Conservation (phyloP, 208 protist genomes). For the Crithidia sp. region DNA sequence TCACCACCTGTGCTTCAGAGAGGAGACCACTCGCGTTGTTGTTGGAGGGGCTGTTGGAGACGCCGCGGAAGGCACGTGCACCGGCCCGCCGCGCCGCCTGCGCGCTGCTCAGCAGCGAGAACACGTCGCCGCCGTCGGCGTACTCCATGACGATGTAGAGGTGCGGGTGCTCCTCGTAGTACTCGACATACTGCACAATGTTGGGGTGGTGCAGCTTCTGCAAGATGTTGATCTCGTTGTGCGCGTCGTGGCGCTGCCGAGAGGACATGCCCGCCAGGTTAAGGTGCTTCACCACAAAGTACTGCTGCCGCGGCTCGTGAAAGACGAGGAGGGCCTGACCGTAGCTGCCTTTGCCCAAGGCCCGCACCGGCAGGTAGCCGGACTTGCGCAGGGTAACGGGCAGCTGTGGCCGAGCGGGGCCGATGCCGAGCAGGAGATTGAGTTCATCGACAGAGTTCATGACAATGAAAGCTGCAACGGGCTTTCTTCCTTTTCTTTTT, state of each 20-base stretch:
- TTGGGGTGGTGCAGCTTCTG: constrained; percentile 91
- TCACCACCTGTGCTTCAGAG: constrained; percentile 78
- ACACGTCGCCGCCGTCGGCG: constrained; percentile 90
- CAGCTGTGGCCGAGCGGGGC: constrained; percentile 67
- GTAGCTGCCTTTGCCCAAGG: constrained; percentile 93
- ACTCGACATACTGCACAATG: constrained; percentile 93
- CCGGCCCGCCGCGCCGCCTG: constrained; percentile 38
- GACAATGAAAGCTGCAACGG: too few species aligned
- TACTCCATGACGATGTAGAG: constrained; percentile 96
- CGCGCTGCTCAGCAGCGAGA: constrained; percentile 54
- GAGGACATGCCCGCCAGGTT: constrained; percentile 79
- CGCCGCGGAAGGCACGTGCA: background rate
- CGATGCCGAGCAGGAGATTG: constrained; percentile 87
- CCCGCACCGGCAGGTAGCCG: constrained; percentile 83
- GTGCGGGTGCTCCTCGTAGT: constrained; percentile 89
- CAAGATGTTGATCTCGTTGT: constrained; percentile 83
- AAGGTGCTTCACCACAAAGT: constrained; percentile 94
- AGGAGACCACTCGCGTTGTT: constrained; percentile 28
- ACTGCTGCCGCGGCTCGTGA: constrained; percentile 71
- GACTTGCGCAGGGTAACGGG: constrained; percentile 74
- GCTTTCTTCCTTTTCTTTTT: too few species aligned
- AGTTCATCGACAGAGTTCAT: constrained; percentile 91
- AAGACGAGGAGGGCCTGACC: constrained; percentile 93
- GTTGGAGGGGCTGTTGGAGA: background rate
- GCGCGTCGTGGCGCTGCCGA: constrained; percentile 90